Evolutionary conservation across 73 alveolate genomes (phyloP).

Genomic region (Paramecium sonneborni): DNA sequence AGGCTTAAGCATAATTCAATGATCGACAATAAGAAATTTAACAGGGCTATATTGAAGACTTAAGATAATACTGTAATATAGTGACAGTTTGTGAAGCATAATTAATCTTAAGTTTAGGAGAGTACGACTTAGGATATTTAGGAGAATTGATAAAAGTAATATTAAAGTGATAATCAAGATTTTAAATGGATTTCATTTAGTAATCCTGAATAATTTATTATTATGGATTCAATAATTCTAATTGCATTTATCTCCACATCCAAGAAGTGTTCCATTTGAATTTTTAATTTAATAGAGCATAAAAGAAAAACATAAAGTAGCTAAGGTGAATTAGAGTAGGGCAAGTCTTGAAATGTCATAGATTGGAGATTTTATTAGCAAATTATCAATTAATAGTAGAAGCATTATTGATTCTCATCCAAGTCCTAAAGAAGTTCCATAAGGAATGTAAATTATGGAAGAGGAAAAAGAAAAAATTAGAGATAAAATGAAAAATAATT

Average conservation of each 20-base stretch:
- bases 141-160: conserved; percentile 41
- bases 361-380: neutral
- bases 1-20: neutral
- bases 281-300: neutral
- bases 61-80: conserved; percentile 15
- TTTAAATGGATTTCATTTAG: neutral
- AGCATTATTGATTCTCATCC: neutral
- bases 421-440: neutral
- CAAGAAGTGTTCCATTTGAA: conserved; percentile 8
- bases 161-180: neutral
- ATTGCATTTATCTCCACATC: conserved; percentile 16
- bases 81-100: conserved; percentile 44
- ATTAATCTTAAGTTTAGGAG: neutral
- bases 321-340: neutral
- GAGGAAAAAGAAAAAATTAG: conserved; percentile 19
- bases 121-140: conserved; percentile 1
- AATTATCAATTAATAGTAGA: neutral
- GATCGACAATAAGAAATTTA: conserved; percentile 4
- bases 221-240: conserved; percentile 23
- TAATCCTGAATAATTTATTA: neutral
- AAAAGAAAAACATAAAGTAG: neutral
- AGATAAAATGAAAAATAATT: neutral
- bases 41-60: conserved; percentile 10
- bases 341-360: conserved; percentile 28
- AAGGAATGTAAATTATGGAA: neutral